Evolutionary conservation across 768 basidiomycete genomes (phyloP), one percentile per base, ranked within the genome.

Genomic region (Lentinula raphanica): DNA sequence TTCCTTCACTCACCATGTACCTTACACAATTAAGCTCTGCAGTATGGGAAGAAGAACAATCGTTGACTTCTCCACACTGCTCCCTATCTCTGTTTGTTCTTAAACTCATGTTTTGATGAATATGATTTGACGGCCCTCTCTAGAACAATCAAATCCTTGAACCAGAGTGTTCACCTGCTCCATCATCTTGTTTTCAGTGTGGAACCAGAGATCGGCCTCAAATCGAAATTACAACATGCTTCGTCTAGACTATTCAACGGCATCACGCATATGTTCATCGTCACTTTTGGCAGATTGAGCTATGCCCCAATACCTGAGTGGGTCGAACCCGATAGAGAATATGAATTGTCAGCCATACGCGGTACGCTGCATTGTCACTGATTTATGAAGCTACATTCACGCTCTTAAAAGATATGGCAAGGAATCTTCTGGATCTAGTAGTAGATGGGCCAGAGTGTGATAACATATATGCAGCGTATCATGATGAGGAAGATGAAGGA

Each of bases 391-490:
- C 28, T 48, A 28, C 45, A 50, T 27, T 39, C 15, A 45, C 23
- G 42, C 5, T 21, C 6, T 36, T 42, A 36, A n/a, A 49, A 89
- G 87, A 83, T 51, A 69, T 83, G 60, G 80, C 86, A 7, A 76
- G 80, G 62, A 80, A 82, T 21, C 75, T 89, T 19, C 68, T 89
- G 49, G 86, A 88, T 56, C 68, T 79, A 21, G 83, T 88, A n/a
- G 80, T 88, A 27, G 85, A 86, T 64, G 87, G 87, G 0, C 87
- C 87, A 6, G 86, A 89, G 63, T 72, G 76, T n/a, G 87, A 88
- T 60, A 75, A 73, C 49, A 77, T 87, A 23, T 88, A 84, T 81
- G 77, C 75, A 57, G 81, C 81, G 8, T 87, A 81, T 66, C 81
- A 85, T 59, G 67, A 71, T 17, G 77, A 80, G 19, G 70, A 68